A percentile compares a stretch with the other conserved stretches of the same genome.
phyloP scores from a whole-genome alignment of 2,329 filamentous ascomycete genomes.

The Monilinia polystroma region DNA sequence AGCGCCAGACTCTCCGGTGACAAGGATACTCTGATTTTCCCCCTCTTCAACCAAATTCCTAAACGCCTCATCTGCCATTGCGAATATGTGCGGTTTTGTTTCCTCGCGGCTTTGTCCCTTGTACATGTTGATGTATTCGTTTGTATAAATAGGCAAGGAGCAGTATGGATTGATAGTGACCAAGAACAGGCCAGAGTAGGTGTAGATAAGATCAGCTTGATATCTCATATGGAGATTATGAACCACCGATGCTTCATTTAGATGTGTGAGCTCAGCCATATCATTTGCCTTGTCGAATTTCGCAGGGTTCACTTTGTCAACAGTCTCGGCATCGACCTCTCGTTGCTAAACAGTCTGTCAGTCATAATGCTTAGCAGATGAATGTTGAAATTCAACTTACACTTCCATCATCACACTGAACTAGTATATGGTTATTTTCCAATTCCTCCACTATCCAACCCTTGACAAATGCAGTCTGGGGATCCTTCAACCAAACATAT shows the following conservation, averaged over 20 bases:
- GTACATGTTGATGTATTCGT: slow-evolving; percentile 98
- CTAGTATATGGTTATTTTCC: slow-evolving; percentile 65
- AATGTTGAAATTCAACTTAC: slow-evolving; percentile 50
- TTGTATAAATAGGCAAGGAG: slow-evolving; percentile 88
- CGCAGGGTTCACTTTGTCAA: slow-evolving; percentile 98
- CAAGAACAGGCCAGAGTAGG: slow-evolving; percentile 94
- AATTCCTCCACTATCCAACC: slow-evolving; percentile 89
- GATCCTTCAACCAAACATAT: slow-evolving; percentile 95
- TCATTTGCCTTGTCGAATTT: slow-evolving; percentile 99
- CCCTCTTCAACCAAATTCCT: slow-evolving; percentile 93
- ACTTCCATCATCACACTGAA: slow-evolving; percentile 91
- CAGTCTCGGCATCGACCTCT: slow-evolving; percentile 78
- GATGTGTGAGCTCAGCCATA: slow-evolving; percentile 96
- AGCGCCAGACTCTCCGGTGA: slow-evolving; percentile 95
- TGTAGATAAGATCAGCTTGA: slow-evolving; percentile 94
- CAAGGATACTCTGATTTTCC: slow-evolving; percentile 93
- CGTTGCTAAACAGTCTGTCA: slow-evolving; percentile 63
- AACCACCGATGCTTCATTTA: slow-evolving; percentile 97
- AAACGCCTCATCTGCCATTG: slow-evolving; percentile 96
- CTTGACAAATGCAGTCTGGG: slow-evolving; percentile 82
- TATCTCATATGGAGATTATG: slow-evolving; percentile 96
- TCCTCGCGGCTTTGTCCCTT: slow-evolving; percentile 88
- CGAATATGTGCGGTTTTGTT: slow-evolving; percentile 95
- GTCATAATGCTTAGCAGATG: background rate
- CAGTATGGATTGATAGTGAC: slow-evolving; percentile 98